phyloP scores from a whole-genome alignment of 495 filamentous ascomycete species.

The Mytilinidion resinicola region DNA sequence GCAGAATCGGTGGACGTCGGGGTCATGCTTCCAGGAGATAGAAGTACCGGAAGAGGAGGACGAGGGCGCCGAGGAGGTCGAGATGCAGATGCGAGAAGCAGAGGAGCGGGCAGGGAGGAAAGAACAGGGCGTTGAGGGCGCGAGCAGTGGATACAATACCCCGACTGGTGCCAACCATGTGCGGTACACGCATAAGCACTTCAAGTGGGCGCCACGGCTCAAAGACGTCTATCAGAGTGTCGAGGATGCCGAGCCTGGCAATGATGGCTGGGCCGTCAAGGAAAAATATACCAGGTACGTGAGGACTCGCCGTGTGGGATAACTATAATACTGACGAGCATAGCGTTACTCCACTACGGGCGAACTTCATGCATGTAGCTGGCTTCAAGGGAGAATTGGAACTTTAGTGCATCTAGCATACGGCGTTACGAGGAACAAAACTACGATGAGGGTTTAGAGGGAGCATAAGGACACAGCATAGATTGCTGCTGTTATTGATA shows the following conservation, averaged over 20 bases:
- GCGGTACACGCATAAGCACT: slow-evolving; percentile 68
- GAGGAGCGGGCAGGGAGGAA: slow-evolving; percentile 43
- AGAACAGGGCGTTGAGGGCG: slow-evolving; percentile 18
- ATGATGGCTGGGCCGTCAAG: slow-evolving; percentile 91
- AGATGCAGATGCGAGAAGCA: slow-evolving; percentile 46
- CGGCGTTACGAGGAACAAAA: neutral
- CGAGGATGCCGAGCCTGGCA: slow-evolving; percentile 70
- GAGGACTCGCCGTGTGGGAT: neutral
- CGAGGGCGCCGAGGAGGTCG: slow-evolving; percentile 54
- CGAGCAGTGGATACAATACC: slow-evolving; percentile 18
- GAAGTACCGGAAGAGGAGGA: slow-evolving; percentile 46
- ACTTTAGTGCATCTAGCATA: slow-evolving; percentile 53
- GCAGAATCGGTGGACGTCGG: slow-evolving; percentile 79
- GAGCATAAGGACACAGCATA: too few relatives aligned
- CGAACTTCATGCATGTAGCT: slow-evolving; percentile 79
- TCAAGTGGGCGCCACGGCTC: slow-evolving; percentile 89
- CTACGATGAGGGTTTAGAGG: neutral
- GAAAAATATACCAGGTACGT: slow-evolving; percentile 81
- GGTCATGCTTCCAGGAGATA: slow-evolving; percentile 75
- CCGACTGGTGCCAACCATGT: slow-evolving; percentile 19
- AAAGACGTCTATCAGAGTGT: slow-evolving; percentile 79
- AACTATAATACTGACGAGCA: neutral
- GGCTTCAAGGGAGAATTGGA: slow-evolving; percentile 68
- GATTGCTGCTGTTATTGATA: too few relatives aligned
- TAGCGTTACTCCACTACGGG: slow-evolving; percentile 84